phyloP scores from a whole-genome alignment of 345 rosid genomes.

The Citrus mangshanensis region DNA sequence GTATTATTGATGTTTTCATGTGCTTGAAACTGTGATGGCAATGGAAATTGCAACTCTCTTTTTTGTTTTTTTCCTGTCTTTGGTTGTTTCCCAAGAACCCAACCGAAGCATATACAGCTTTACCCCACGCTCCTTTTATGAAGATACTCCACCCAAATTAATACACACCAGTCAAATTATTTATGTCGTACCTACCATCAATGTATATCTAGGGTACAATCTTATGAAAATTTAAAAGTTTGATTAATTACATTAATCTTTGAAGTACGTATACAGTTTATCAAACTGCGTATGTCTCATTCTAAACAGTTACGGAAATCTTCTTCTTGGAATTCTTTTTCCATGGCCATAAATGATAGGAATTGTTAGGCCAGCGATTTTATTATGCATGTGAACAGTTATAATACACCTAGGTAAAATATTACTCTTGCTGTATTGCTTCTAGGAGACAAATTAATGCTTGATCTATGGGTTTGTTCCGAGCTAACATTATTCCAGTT shows the following conservation, averaged over 20 bases:
- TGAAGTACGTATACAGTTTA: background rate
- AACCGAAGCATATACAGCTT: background rate
- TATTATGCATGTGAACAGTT: background rate
- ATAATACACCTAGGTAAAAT: background rate
- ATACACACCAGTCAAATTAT: background rate
- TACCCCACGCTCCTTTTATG: background rate
- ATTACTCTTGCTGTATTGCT: background rate
- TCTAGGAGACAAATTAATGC: background rate
- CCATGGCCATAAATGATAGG: background rate
- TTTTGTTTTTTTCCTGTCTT: no score
- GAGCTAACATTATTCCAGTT: background rate
- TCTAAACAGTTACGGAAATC: no score
- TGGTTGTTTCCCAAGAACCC: background rate
- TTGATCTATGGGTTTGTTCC: background rate
- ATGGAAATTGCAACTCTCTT: no score
- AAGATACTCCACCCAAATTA: background rate
- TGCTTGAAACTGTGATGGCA: background rate
- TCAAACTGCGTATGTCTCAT: background rate
- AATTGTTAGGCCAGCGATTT: background rate
- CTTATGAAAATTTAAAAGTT: background rate
- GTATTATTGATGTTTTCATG: no score
- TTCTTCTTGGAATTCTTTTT: no score
- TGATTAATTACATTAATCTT: background rate
- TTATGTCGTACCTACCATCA: background rate
- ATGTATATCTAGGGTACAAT: background rate